phyloP scores from a whole-genome alignment of 352 stramenopile genomes.

The Phytopythium oedochilum region DNA sequence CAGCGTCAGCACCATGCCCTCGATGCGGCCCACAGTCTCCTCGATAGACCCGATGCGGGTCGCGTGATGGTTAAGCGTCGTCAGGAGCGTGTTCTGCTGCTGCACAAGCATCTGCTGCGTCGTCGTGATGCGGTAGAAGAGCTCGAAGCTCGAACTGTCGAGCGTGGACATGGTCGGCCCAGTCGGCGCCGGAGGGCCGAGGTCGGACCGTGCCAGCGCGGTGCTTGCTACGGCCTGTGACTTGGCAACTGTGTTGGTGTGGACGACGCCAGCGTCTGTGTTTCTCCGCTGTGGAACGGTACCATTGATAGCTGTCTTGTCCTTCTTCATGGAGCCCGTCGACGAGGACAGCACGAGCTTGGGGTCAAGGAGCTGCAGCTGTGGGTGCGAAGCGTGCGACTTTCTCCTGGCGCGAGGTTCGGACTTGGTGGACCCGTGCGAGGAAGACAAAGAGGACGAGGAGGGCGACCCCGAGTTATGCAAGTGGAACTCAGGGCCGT shows the following conservation, averaged over 20 bases:
- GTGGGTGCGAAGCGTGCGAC: constrained; percentile 5
- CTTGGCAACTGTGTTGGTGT: no score
- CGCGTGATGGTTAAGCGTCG: constrained; percentile 39
- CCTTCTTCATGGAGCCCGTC: neutral
- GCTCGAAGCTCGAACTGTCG: constrained; percentile 34
- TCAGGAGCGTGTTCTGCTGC: constrained; percentile 39
- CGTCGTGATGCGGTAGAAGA: constrained; percentile 56
- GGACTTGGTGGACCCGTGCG: constrained; percentile 2
- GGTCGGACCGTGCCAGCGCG: neutral
- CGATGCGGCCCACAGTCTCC: constrained; percentile 36
- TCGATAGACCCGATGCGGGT: constrained; percentile 52
- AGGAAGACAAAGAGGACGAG: neutral
- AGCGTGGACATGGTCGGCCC: constrained; percentile 6
- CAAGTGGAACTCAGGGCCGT: constrained; percentile 26
- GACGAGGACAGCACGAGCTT: constrained; percentile 15
- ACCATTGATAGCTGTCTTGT: neutral
- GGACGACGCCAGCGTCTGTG: neutral
- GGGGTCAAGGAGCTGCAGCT: constrained; percentile 29
- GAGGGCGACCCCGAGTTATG: constrained; percentile 9
- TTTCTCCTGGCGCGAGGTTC: neutral
- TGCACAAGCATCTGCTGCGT: constrained; percentile 63
- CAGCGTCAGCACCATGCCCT: constrained; percentile 27
- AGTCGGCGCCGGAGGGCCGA: neutral
- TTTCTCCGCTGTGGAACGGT: neutral
- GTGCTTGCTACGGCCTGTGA: neutral